Percentiles rank a stretch among this genome's conserved stretches.
These are phyloP conservation scores for Trichoderma guizhouense DNA, from an alignment of 2,329 filamentous ascomycete species.

Conservation along the genomic window DNA sequence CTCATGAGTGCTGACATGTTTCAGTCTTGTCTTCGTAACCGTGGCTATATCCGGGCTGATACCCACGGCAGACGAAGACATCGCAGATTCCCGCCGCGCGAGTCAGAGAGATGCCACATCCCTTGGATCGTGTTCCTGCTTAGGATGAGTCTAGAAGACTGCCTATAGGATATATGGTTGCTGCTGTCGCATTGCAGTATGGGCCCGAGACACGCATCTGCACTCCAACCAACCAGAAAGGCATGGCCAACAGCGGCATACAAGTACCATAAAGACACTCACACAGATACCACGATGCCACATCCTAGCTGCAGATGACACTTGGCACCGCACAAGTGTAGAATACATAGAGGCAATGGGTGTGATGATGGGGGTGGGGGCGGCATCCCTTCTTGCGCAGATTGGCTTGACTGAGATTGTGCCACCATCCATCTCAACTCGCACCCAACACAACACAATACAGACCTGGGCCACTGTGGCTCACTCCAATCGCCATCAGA, in stretches of 20 bases:
- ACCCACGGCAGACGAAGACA: background rate
- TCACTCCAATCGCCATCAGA: background rate
- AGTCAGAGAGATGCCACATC: background rate
- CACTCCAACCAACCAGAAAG: background rate
- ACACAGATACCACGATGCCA: background rate
- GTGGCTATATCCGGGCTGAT: background rate
- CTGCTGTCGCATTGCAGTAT: background rate
- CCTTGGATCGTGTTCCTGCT: background rate
- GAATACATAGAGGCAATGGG: background rate
- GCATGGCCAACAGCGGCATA: background rate
- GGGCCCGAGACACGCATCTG: background rate
- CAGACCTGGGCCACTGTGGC: background rate
- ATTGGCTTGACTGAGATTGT: conserved; percentile 4
- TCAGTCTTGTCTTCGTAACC: background rate
- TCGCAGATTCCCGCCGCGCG: background rate
- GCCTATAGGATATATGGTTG: background rate
- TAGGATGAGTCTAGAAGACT: background rate
- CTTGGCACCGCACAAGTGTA: background rate
- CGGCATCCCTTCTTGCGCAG: background rate
- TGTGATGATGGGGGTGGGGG: background rate
- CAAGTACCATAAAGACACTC: background rate
- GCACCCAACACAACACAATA: background rate
- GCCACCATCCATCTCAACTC: conserved; percentile 10
- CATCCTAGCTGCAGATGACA: background rate
- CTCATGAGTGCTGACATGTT: background rate